Conservation (phyloP, 1,284 basidiomycete species). For the Ceratobasidium sp. region DNA sequence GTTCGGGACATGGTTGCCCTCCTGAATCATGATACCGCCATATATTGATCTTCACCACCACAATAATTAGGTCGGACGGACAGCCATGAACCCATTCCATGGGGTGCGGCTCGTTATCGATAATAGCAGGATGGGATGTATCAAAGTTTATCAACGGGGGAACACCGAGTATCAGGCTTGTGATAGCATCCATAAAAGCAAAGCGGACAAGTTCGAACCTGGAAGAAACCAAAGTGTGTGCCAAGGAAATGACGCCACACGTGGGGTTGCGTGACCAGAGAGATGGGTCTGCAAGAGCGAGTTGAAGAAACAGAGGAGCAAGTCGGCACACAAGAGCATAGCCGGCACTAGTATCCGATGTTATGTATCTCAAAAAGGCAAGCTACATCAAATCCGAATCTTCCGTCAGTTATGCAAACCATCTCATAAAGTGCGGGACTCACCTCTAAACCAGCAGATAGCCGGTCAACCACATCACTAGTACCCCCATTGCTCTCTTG, state of each 20-base stretch:
- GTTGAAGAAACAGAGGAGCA: constrained; percentile 4
- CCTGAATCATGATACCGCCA: background rate
- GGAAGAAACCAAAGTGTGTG: background rate
- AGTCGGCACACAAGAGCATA: background rate
- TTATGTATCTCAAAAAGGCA: constrained; percentile 1
- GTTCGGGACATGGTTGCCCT: too few species aligned
- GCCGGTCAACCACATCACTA: background rate
- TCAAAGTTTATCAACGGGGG: constrained; percentile 10
- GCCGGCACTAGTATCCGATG: background rate
- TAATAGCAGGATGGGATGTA: background rate
- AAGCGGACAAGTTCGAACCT: constrained; percentile 6
- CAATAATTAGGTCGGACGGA: background rate
- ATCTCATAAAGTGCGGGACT: background rate
- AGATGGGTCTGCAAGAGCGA: background rate
- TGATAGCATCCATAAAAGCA: background rate
- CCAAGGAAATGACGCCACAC: background rate
- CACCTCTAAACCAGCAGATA: background rate
- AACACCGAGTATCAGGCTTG: background rate
- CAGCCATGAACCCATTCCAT: constrained; percentile 4
- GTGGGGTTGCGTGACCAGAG: background rate
- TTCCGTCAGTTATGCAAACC: background rate
- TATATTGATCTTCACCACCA: background rate
- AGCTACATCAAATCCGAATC: background rate
- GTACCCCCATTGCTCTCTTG: background rate
- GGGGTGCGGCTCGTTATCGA: background rate